Base-by-base conservation (phyloP, 352 stramenopile species). In the Phytophthora pistaciae region DNA sequence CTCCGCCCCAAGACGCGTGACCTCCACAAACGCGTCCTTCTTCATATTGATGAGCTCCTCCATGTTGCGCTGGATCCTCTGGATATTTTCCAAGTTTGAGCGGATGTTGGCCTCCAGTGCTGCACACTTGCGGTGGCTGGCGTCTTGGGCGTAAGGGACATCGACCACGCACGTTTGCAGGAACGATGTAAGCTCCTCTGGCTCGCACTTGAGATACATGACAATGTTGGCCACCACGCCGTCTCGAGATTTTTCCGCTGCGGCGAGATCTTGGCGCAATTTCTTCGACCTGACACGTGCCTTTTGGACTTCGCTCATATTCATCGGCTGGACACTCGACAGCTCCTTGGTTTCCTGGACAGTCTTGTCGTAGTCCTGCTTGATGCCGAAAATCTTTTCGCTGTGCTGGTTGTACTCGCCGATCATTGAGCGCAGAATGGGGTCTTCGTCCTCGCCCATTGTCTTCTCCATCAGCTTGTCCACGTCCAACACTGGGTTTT, bases 21-120 rank as follows among this genome's bases (percentile, higher is more conserved):
- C 74, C 56, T 94, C 85, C 0, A 65, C 79, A 21, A 84, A 90
- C 0, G 78, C 71, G 8, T 83, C 72, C 36, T 69, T 75, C 27
- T 81, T 75, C 64, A 92, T 74, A 29, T 56, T 77, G 33, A 95
- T 83, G n/a, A 85, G 60, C 9, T 91, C 80, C 36, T 90, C 78
- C 80, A 95, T 81, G 3, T 88, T 65, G 23, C 66, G 73, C 56
- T 91, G 82, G 50, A 82, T 70, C 44, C 31, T 64, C 5, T 72
- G 59, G 6, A 93, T 70, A 14, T 58, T 64, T 23, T 64, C 49
- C 23, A 77, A 55, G 18, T 84, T 84, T 1, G 72, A 60, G 23
- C 65, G 68, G 48, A 95, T 88, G 20, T 44, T 59, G 2, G 75
- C 73, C 54, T 92, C 77, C 0, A 87, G 20, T 10, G 68, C 68